These are phyloP conservation scores for Trichoderma sp. DNA, from an alignment of 2,329 filamentous ascomycete species.

Conservation along the genomic window DNA sequence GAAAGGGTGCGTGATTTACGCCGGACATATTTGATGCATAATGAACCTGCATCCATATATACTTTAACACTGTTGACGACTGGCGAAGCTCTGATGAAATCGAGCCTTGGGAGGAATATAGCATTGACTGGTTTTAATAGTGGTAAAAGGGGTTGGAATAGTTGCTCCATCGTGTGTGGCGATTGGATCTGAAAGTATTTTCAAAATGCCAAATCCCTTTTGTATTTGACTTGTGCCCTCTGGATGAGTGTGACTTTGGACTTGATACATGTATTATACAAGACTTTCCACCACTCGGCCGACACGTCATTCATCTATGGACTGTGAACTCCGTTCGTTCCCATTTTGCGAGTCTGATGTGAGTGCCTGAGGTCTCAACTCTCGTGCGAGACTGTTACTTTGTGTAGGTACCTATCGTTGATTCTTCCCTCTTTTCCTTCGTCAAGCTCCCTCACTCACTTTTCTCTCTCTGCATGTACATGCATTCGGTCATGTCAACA, in stretches of 20 bases:
- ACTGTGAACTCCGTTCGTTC: too few species aligned
- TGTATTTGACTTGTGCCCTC: background rate
- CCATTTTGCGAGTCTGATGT: background rate
- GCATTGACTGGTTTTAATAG: background rate
- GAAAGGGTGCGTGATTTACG: background rate
- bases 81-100: background rate
- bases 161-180: background rate
- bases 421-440: too few species aligned
- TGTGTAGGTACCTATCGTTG: background rate
- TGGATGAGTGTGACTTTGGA: background rate
- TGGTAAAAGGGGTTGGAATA: background rate
- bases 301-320: too few species aligned
- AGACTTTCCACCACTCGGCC: too few species aligned
- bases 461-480: background rate
- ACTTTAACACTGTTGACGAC: background rate
- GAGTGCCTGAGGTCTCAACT: background rate
- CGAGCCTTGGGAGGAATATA: background rate
- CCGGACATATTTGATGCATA: background rate
- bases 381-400: background rate
- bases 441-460: too few species aligned
- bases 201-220: background rate
- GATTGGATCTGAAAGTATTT: background rate
- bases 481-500: too few species aligned
- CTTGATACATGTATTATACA: background rate
- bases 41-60: constrained; percentile 3